Conservation (phyloP, 495 filamentous ascomycete genomes). For the Aspergillus egyptiacus region DNA sequence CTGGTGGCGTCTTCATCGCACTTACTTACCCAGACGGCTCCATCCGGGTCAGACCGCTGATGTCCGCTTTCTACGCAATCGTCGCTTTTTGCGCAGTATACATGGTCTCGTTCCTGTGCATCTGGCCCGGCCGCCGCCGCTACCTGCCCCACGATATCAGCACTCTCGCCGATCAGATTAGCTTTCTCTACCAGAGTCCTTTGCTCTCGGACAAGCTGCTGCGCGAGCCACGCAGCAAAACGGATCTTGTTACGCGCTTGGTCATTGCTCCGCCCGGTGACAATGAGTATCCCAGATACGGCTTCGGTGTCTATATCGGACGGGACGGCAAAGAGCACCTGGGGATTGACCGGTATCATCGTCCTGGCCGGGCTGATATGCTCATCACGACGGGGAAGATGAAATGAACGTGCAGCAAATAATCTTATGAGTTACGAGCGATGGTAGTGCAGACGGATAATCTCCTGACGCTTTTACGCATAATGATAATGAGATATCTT, state of each 20-base stretch:
- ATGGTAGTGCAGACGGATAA: too few relatives aligned
- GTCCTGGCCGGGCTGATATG: conserved; percentile 44
- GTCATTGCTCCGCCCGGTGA: conserved; percentile 46
- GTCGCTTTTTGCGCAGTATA: conserved; percentile 63
- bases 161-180: conserved; percentile 69
- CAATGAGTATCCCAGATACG: conserved; percentile 46
- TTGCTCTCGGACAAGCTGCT: conserved; percentile 65
- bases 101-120: conserved; percentile 53
- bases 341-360: conserved; percentile 56
- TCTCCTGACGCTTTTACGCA: background rate
- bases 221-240: conserved; percentile 50
- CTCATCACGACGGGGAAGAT: conserved; percentile 36
- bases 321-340: conserved; percentile 58
- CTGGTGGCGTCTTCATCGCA: conserved; percentile 75
- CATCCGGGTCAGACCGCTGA: conserved; percentile 62
- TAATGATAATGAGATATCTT: conserved; percentile 19
- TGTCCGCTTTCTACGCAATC: conserved; percentile 61
- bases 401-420: conserved; percentile 25
- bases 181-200: conserved; percentile 64
- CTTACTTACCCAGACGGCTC: conserved; percentile 52
- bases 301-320: conserved; percentile 56
- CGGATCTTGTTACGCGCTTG: conserved; percentile 57
- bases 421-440: background rate
- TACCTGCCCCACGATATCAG: conserved; percentile 64
- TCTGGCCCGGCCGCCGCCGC: conserved; percentile 52